phyloP scores from a whole-genome alignment of 768 basidiomycete genomes.

The Lentinula raphanica region DNA sequence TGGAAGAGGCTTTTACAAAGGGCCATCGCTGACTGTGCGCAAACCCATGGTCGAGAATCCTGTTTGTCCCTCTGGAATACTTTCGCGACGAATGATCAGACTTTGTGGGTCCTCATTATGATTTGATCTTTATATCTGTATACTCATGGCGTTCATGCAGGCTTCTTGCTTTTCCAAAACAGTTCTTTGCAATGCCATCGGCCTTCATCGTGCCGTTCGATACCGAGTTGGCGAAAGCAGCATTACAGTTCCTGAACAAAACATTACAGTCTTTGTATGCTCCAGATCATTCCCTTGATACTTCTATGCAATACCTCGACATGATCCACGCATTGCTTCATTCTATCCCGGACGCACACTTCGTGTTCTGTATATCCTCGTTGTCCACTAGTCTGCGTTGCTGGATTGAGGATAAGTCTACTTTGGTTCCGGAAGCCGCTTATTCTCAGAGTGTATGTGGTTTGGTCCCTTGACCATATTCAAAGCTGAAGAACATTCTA shows the following conservation, averaged over 20 bases:
- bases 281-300: conserved; percentile 20
- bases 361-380: not conserved
- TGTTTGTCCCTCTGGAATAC: not conserved
- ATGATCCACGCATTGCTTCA: conserved; percentile 26
- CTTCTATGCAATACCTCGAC: conserved; percentile 24
- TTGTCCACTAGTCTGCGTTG: conserved; percentile 19
- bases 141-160: not conserved
- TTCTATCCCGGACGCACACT: not conserved
- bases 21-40: conserved; percentile 35
- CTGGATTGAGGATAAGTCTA: conserved; percentile 32
- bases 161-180: conserved; percentile 14
- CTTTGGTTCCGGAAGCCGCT: conserved; percentile 25
- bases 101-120: not conserved
- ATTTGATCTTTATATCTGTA: not conserved
- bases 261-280: conserved; percentile 31
- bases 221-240: conserved; percentile 13
- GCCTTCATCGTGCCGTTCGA: conserved; percentile 14
- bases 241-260: conserved; percentile 25
- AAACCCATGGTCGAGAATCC: not conserved
- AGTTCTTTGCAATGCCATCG: conserved; percentile 18
- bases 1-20: conserved; percentile 24
- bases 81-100: not conserved
- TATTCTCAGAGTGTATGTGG: conserved; percentile 33
- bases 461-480: not conserved
- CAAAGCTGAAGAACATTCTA: conserved; percentile 2